phyloP scores from a whole-genome alignment of 2,329 filamentous ascomycete genomes.

The Beauveria varroae region DNA sequence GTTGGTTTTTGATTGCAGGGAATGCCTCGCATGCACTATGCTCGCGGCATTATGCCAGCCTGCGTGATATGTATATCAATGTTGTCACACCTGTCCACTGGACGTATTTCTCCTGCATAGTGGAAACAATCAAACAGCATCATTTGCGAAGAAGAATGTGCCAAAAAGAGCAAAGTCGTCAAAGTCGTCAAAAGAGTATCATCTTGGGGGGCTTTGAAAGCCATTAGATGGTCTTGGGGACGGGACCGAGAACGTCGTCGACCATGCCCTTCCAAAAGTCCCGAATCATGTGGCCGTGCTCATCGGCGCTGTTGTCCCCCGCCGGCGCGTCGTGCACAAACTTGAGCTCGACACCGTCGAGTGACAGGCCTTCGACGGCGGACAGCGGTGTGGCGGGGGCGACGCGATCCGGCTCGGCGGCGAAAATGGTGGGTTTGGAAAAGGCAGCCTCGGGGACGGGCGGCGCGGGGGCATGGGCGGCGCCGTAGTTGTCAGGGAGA shows the following conservation, averaged over 20 bases:
- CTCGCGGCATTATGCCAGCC: conserved; percentile 2
- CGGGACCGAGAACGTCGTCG: conserved; percentile 35
- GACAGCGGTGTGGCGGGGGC: conserved; percentile 43
- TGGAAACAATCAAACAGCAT: not conserved
- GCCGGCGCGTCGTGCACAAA: conserved; percentile 34
- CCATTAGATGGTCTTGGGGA: conserved; percentile 7
- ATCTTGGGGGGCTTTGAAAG: too few species aligned
- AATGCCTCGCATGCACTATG: conserved; percentile 11
- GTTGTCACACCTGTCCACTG: not conserved
- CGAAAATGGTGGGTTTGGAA: conserved; percentile 41
- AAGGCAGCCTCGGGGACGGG: conserved; percentile 30
- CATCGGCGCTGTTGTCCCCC: conserved; percentile 17
- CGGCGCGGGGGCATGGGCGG: conserved; percentile 36
- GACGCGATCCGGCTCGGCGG: conserved; percentile 47
- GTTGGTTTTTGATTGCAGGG: not conserved
- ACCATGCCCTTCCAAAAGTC: conserved; percentile 50
- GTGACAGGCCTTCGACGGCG: conserved; percentile 49
- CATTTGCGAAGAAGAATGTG: not conserved
- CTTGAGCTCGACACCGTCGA: conserved; percentile 50
- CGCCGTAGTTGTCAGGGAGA: conserved; percentile 49
- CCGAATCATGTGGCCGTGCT: conserved; percentile 39
- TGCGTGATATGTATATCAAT: not conserved
- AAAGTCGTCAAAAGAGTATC: not conserved
- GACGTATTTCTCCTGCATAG: not conserved
- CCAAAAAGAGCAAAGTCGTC: conserved; percentile 6